Evolutionary conservation across 2,329 filamentous ascomycete genomes (phyloP), one percentile per base, ranked within the genome.

Genomic region (Paraphoma sp.): DNA sequence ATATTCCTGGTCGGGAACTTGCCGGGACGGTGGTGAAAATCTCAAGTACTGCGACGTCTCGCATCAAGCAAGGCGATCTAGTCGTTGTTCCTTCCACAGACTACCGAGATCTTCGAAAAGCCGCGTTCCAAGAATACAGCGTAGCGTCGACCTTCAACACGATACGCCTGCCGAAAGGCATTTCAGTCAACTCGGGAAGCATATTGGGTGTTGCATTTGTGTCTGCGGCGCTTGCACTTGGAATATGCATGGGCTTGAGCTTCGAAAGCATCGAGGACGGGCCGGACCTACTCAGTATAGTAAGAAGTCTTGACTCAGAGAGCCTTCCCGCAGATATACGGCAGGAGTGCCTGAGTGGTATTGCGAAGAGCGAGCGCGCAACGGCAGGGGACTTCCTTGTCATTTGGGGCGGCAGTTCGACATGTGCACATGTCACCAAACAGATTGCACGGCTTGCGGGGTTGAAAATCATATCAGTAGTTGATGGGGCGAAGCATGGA

Each of bases 401-500:
- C 1, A 85, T 93, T 45, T 93, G 90, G 89, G 90, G 90, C 54
- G 90, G 73, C 7, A 91, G 88, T 1, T 89, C 88, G 0, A 91
- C 88, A 0, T 90, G 87, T 1, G 90, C 89, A 0, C 84, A 87
- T 60, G 79, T 90, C 6, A 81, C 85, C 0, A 81, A 89, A 3
- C 90, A 93, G 66, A 81, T 93, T 1, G 89, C 89, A 0, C 86
- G 87, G 41, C 78, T 90, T 0, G 85, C 83, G 0, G 89, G 89
- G 0, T 74, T 93, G 0, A 84, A 81, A 29, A 87, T 91, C 1
- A 84, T 89, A 28, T 83, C 85, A 2, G 81, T 92, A 0, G 86
- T 89, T 0, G 89, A 93, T 64, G 82, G 84, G 4, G 87, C 84
- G 1, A 87, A 87, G 55, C 89, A 91, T 60, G 89, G 89, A 0